These are phyloP conservation scores for Mimosa bimucronata DNA, from an alignment of 306 rosid species.

Conservation along the genomic window DNA sequence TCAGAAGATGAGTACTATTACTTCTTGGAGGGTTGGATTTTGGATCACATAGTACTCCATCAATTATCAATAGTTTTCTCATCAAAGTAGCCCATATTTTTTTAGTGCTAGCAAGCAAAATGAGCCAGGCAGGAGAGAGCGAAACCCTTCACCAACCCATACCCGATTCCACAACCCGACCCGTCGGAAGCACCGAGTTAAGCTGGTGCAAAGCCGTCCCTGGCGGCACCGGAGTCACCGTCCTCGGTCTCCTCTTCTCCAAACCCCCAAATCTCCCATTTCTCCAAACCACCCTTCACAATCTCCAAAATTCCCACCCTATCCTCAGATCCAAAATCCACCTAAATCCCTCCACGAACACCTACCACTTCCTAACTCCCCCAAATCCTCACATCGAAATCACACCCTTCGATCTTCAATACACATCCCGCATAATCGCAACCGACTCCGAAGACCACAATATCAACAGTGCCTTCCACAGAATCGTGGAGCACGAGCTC, in stretches of 20 bases:
- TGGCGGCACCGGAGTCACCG: slow-evolving; percentile 81
- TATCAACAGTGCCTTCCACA: slow-evolving; percentile 48
- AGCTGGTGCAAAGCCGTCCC: slow-evolving; percentile 93
- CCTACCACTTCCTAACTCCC: slow-evolving; percentile 56
- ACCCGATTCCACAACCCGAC: slow-evolving; percentile 43
- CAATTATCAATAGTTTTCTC: neutral
- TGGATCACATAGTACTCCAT: no score
- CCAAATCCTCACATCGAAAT: slow-evolving; percentile 52
- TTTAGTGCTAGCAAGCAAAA: neutral
- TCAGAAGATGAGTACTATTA: no score
- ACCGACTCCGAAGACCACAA: slow-evolving; percentile 9
- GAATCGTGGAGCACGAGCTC: slow-evolving; percentile 73
- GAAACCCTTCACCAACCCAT: slow-evolving; percentile 8
- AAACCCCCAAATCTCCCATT: slow-evolving; percentile 55
- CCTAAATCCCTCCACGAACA: slow-evolving; percentile 39
- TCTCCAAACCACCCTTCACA: slow-evolving; percentile 69
- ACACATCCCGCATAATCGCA: slow-evolving; percentile 56
- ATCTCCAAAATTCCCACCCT: slow-evolving; percentile 74
- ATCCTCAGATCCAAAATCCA: slow-evolving; percentile 82
- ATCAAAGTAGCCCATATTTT: neutral
- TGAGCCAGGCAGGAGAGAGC: slow-evolving; percentile 47
- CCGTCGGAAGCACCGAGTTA: slow-evolving; percentile 81
- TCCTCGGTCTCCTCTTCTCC: slow-evolving; percentile 68
- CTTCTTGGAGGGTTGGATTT: no score
- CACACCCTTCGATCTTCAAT: slow-evolving; percentile 60